A percentile compares a stretch with the other conserved stretches of the same genome.
These are phyloP conservation scores for Myxozyma neotropica DNA, from an alignment of 805 yeast species.

Conservation along the genomic window DNA sequence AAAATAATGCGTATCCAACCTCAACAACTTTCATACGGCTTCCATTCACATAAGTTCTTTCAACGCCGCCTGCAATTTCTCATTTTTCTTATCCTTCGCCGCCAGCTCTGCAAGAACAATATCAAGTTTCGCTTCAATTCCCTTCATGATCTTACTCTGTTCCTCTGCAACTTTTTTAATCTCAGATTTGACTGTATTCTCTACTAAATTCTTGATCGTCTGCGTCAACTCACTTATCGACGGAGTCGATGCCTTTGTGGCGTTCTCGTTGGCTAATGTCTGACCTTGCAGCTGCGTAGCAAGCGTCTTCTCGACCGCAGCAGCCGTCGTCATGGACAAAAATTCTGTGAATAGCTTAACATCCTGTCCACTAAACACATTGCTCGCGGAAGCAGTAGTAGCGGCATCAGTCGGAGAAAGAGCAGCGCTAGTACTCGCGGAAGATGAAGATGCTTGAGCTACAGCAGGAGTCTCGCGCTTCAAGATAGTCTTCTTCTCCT, in stretches of 20 bases:
- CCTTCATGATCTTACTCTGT: constrained; percentile 2
- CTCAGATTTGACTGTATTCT: background rate
- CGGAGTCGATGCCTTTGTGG: too few relatives aligned
- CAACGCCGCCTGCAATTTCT: constrained; percentile 8
- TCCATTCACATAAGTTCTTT: constrained; percentile 1
- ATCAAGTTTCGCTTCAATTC: constrained; percentile 15
- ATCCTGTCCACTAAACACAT: background rate
- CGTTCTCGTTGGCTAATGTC: background rate
- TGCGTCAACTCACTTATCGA: background rate
- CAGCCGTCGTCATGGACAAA: background rate
- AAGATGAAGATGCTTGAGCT: background rate
- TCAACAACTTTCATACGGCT: background rate
- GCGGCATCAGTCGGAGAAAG: background rate
- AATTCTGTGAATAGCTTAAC: background rate
- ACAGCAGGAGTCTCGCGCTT: background rate
- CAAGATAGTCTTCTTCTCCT: constrained; percentile 3
- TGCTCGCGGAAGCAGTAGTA: background rate
- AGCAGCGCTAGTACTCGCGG: background rate
- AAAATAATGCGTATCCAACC: background rate
- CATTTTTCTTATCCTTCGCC: constrained; percentile 10
- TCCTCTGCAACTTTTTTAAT: background rate
- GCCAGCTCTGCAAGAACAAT: constrained; percentile 3
- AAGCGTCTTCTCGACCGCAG: constrained; percentile 8
- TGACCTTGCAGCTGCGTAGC: background rate
- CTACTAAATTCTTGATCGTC: background rate